Evolutionary conservation across 805 yeast species (phyloP), one percentile per base, ranked within the genome.

Genomic region (Debaryomyces tyrocola): DNA sequence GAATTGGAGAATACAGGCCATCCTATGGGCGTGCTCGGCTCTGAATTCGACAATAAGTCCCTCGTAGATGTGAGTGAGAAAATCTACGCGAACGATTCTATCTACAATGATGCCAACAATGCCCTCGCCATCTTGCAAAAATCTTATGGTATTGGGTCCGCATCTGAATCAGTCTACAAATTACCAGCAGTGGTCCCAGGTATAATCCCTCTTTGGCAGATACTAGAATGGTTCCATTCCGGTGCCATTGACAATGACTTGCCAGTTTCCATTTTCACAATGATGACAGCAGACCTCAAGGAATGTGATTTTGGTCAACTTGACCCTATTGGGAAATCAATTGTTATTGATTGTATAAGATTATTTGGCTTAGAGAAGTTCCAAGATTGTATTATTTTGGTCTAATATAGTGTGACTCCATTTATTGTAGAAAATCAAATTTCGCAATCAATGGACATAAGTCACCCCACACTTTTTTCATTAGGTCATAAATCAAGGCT

Each of bases 171-270:
- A 12, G 31, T 17, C 35, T 15, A 21, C 11, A 27, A 15, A 10
- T 14, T 75, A 10, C 79, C 85, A 1, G 53, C 56, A 9, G 78
- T 80, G 3, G 55, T 74, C 2, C 83, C 85, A 0, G 85, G 86
- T 0, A 49, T 77, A 3, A 53, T 77, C 9, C 82, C 85, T 1
- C 41, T 79, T 27, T 56, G 64, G 63, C 83, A 79, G 52, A 49
- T 80, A 12, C 43, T 60, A n/a, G 64, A 65, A 14, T 53, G 70
- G 60, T 50, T 74, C 29, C 61, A 63, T 35, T 47, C 53, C 10
- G 69, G 67, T 2, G 53, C 21, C 3, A 43, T 64, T 6, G 54
- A 51, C 28, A 45, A 54, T n/a, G 55, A 53, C 6, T 47, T 56
- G 11, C 49, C 50, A 21, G 56, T 53, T 8, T 34, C 39, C 37